These are phyloP conservation scores for Nidularia pulvinata DNA, from an alignment of 768 basidiomycete species.

Conservation along the genomic window DNA sequence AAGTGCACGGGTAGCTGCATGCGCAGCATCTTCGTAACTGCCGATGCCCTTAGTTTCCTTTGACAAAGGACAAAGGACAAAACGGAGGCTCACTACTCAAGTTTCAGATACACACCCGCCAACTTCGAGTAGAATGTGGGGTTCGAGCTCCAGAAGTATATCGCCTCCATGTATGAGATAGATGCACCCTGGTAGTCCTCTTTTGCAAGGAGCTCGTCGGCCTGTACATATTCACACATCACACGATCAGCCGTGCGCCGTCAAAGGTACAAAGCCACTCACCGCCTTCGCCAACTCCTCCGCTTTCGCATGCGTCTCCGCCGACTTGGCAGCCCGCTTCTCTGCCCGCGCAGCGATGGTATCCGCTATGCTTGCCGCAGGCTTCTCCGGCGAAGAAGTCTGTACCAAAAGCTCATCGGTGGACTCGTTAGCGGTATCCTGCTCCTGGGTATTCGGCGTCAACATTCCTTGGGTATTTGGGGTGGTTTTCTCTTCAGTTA, in stretches of 20 bases:
- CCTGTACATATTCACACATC: conserved; percentile 13
- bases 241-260: not conserved
- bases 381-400: no score
- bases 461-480: no score
- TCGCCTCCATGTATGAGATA: conserved; percentile 19
- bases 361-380: no score
- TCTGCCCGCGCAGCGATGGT: no score
- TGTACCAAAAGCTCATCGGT: no score
- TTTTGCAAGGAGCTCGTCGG: conserved; percentile 24
- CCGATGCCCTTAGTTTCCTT: not conserved
- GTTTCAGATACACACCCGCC: conserved; percentile 30
- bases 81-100: conserved; percentile 18
- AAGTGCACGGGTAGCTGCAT: conserved; percentile 28
- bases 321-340: not conserved
- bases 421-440: no score
- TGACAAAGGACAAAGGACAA: not conserved
- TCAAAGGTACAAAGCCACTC: not conserved
- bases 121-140: conserved; percentile 32
- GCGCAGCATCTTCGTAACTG: conserved; percentile 31
- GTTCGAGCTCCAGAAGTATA: conserved; percentile 22
- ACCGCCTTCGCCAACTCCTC: not conserved
- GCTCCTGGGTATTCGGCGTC: no score
- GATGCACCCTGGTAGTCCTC: conserved; percentile 26
- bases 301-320: not conserved
- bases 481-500: no score